These are phyloP conservation scores for Gomphus sp. DNA, from an alignment of 1,284 basidiomycete genomes.

Conservation along the genomic window DNA sequence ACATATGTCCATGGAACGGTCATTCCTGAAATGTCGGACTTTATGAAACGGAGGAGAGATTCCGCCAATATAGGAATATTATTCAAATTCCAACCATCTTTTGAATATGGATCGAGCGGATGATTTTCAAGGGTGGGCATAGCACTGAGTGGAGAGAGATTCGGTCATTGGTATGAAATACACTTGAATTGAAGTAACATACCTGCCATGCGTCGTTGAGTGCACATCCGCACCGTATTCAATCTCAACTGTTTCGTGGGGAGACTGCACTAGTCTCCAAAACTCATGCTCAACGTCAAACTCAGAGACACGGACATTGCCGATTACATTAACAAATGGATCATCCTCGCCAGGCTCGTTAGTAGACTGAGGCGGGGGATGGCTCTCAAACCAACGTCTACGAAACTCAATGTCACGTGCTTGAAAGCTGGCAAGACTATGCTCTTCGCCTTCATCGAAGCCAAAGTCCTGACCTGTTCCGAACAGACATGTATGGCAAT, in stretches of 20 bases:
- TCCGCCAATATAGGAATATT: conserved; percentile 89
- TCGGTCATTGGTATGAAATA: background rate
- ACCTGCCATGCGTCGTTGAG: conserved; percentile 96
- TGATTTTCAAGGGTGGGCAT: conserved; percentile 94
- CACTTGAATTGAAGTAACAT: conserved; percentile 16
- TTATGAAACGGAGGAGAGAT: conserved; percentile 88
- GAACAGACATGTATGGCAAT: conserved; percentile 87
- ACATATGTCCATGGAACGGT: conserved; percentile 99
- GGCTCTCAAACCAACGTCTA: conserved; percentile 77
- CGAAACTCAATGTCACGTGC: conserved; percentile 86
- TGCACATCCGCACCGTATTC: conserved; percentile 99
- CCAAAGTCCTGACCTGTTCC: conserved; percentile 97
- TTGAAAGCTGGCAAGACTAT: conserved; percentile 88
- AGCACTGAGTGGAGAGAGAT: conserved; percentile 46
- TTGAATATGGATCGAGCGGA: conserved; percentile 79
- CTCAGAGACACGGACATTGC: conserved; percentile 68
- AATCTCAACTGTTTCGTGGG: conserved; percentile 89
- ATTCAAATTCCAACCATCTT: conserved; percentile 96
- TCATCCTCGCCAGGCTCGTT: conserved; percentile 24
- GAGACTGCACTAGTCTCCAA: conserved; percentile 90
- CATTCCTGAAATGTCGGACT: conserved; percentile 99
- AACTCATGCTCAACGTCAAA: conserved; percentile 93
- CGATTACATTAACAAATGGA: conserved; percentile 49
- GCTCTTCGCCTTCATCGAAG: conserved; percentile 97
- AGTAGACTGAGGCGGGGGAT: conserved; percentile 41